These are phyloP conservation scores for Xylariaceae sp. DNA, from an alignment of 2,329 filamentous ascomycete species.

Conservation along the genomic window DNA sequence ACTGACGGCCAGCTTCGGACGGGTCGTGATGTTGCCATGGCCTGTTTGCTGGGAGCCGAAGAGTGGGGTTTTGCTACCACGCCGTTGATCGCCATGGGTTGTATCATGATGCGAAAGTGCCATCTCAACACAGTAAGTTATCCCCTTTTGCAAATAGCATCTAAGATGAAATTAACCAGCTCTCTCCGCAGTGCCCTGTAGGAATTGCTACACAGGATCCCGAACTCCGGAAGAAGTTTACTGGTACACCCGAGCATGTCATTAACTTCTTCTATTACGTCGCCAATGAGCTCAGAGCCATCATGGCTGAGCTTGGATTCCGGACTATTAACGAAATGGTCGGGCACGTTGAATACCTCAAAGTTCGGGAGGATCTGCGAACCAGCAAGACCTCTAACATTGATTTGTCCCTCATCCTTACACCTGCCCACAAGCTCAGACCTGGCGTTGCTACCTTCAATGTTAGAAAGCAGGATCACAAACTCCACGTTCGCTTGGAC, in stretches of 20 bases:
- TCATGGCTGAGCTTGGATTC: conserved; percentile 95
- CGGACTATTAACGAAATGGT: conserved; percentile 98
- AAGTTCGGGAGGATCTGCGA: conserved; percentile 81
- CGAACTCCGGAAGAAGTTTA: conserved; percentile 90
- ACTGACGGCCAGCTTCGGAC: conserved; percentile 93
- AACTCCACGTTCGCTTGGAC: conserved; percentile 85
- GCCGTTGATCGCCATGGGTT: conserved; percentile 93
- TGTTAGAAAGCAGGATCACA: conserved; percentile 94
- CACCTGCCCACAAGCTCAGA: conserved; percentile 90
- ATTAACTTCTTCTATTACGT: conserved; percentile 99
- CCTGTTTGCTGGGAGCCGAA: conserved; percentile 92
- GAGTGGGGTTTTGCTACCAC: conserved; percentile 97
- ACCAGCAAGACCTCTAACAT: conserved; percentile 89
- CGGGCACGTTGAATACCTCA: conserved; percentile 80
- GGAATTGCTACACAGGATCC: conserved; percentile 95
- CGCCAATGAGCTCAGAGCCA: conserved; percentile 89
- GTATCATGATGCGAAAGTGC: conserved; percentile 88
- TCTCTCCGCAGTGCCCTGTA: conserved; percentile 61
- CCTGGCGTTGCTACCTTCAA: conserved; percentile 96
- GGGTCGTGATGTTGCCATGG: conserved; percentile 88
- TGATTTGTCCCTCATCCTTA: conserved; percentile 86
- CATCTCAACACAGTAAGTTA: conserved; percentile 34
- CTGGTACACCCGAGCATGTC: conserved; percentile 88
- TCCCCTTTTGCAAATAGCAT: not conserved
- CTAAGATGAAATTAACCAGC: conserved; percentile 46